Evolutionary conservation across 164 flowering plant species (phyloP).

Genomic region (Berberis vulgaris): DNA sequence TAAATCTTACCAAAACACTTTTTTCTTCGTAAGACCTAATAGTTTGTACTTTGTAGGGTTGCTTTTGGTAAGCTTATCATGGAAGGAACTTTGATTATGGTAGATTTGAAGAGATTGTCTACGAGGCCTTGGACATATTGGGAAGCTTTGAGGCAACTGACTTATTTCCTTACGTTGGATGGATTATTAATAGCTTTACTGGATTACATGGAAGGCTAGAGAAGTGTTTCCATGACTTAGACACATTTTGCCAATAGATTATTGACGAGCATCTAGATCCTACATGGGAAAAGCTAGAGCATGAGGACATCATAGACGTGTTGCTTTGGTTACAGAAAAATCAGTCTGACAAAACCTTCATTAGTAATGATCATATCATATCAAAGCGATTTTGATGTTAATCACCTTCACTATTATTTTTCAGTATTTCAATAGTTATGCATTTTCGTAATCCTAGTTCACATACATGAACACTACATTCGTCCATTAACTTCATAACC

Average conservation of each 20-base stretch:
- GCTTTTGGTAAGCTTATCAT: constrained; percentile 24
- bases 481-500: background rate
- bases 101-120: constrained; percentile 10
- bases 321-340: background rate
- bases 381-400: constrained; percentile 12
- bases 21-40: constrained; percentile 8
- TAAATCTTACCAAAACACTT: constrained; percentile 11
- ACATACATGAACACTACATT: background rate
- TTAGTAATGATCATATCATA: background rate
- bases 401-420: background rate
- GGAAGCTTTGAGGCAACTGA: background rate
- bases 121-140: constrained; percentile 10
- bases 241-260: constrained; percentile 3
- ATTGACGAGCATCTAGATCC: constrained; percentile 6
- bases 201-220: constrained; percentile 7
- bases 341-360: background rate
- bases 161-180: constrained; percentile 3
- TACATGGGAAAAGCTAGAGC: background rate
- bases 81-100: constrained; percentile 1
- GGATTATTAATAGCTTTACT: constrained; percentile 2
- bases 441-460: background rate
- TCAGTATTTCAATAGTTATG: no score
- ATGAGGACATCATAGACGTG: constrained; percentile 10
- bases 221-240: constrained; percentile 3
- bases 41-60: constrained; percentile 14